phyloP scores from a whole-genome alignment of 306 rosid species.

The Cucurbita pepo region DNA sequence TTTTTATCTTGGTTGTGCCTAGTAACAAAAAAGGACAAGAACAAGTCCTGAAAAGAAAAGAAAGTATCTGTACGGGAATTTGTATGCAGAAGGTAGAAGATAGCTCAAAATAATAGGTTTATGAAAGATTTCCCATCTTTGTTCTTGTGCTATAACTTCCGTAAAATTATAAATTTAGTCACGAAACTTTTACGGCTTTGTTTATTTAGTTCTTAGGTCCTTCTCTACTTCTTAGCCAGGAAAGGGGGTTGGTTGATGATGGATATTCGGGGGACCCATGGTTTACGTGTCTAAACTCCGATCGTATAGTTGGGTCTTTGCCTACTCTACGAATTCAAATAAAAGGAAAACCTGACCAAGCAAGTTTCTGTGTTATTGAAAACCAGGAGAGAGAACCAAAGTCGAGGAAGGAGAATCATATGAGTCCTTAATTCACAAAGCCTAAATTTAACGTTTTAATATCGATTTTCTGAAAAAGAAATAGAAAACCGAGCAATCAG shows the following conservation, averaged over 20 bases:
- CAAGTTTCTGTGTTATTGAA: no score
- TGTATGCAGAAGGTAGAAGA: no score
- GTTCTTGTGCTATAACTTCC: background rate
- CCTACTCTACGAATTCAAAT: no score
- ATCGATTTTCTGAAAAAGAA: background rate
- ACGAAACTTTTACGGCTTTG: no score
- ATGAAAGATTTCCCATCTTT: background rate
- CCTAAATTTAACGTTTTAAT: background rate
- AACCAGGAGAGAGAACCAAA: background rate
- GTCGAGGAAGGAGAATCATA: background rate
- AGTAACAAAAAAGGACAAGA: background rate
- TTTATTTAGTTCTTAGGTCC: no score
- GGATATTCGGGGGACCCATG: background rate
- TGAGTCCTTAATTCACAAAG: background rate
- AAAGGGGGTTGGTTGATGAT: background rate
- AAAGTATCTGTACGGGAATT: background rate
- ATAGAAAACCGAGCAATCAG: no score
- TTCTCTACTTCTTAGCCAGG: background rate
- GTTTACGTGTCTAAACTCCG: no score
- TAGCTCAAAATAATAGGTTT: background rate
- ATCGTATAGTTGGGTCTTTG: no score
- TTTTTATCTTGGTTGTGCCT: constrained; percentile 55
- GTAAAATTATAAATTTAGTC: background rate
- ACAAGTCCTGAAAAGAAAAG: background rate
- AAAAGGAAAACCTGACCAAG: no score